A percentile compares a stretch with the other conserved stretches of the same genome.
Conservation (phyloP, 1,284 basidiomycete species). For the Volvariella surrecta region DNA sequence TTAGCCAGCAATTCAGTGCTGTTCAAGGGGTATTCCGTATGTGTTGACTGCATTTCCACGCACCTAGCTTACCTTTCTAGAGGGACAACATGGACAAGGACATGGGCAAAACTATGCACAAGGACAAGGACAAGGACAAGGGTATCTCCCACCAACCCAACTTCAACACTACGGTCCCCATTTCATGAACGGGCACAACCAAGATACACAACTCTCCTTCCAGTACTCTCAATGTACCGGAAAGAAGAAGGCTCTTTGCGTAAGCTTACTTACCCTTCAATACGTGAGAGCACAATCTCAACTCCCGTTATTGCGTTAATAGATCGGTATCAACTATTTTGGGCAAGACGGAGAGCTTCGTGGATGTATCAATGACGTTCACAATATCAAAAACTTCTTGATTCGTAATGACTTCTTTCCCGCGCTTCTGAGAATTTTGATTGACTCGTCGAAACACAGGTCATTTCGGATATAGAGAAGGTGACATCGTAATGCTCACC, state of each 20-base stretch:
- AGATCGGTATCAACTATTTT: conserved; percentile 84
- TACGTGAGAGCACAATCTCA: neutral
- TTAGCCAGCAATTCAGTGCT: neutral
- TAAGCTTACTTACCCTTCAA: conserved; percentile 23
- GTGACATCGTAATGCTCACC: conserved; percentile 85
- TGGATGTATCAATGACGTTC: conserved; percentile 87
- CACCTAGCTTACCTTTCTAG: too few relatives aligned
- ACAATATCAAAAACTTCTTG: conserved; percentile 71
- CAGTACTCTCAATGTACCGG: conserved; percentile 84
- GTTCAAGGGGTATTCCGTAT: neutral
- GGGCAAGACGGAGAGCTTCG: conserved; percentile 53
- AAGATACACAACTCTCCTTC: conserved; percentile 53
- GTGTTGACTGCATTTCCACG: neutral
- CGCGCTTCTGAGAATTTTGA: neutral
- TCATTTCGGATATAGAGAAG: conserved; percentile 60
- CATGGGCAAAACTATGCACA: neutral
- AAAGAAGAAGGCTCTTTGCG: conserved; percentile 73
- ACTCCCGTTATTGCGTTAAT: too few relatives aligned
- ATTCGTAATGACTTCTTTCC: conserved; percentile 34
- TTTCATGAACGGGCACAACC: conserved; percentile 41
- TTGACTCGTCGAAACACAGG: conserved; percentile 25
- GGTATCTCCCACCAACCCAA: conserved; percentile 50
- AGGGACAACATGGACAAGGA: too few relatives aligned
- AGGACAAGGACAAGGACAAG: too few relatives aligned
- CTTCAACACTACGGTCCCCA: conserved; percentile 66